Conservation (phyloP, 2,329 filamentous ascomycete species). For the Neofusicoccum laricinum region DNA sequence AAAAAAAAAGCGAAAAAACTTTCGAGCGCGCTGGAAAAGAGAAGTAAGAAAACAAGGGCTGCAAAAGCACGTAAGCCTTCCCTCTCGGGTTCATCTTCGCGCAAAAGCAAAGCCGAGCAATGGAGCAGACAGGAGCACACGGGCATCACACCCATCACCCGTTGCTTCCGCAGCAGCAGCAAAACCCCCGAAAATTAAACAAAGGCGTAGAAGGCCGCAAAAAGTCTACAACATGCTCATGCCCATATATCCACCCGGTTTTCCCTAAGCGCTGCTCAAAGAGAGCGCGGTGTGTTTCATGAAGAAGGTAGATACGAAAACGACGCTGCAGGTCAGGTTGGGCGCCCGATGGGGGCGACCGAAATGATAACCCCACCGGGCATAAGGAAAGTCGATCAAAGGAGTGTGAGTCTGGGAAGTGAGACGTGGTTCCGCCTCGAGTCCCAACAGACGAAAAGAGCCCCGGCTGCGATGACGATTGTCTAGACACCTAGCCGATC, state of each 20-base stretch:
- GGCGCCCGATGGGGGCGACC: slow-evolving; percentile 7
- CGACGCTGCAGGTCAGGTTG: slow-evolving; percentile 10
- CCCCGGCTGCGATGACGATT: neutral
- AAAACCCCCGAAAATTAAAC: neutral
- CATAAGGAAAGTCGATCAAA: slow-evolving; percentile 12
- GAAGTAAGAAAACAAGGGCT: neutral
- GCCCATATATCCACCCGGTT: slow-evolving; percentile 4
- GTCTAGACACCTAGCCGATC: neutral
- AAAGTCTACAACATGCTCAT: slow-evolving; percentile 14
- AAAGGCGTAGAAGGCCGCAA: slow-evolving; percentile 1
- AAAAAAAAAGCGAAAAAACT: neutral
- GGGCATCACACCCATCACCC: neutral
- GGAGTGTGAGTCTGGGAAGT: neutral
- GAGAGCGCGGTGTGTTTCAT: neutral
- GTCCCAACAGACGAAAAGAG: neutral
- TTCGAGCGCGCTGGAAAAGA: neutral
- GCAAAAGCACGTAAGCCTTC: neutral
- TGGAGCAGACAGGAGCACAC: neutral
- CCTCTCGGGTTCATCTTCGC: neutral
- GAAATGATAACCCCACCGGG: neutral
- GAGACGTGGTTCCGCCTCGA: neutral
- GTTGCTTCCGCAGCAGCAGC: neutral
- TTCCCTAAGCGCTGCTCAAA: slow-evolving; percentile 6
- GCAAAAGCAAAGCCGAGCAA: slow-evolving; percentile 2
- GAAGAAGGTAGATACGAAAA: slow-evolving; percentile 3